Evolutionary conservation across 1,139 yeast genomes (phyloP), one percentile per base, ranked within the genome.

Genomic region (Lodderomyces elongisporus): DNA sequence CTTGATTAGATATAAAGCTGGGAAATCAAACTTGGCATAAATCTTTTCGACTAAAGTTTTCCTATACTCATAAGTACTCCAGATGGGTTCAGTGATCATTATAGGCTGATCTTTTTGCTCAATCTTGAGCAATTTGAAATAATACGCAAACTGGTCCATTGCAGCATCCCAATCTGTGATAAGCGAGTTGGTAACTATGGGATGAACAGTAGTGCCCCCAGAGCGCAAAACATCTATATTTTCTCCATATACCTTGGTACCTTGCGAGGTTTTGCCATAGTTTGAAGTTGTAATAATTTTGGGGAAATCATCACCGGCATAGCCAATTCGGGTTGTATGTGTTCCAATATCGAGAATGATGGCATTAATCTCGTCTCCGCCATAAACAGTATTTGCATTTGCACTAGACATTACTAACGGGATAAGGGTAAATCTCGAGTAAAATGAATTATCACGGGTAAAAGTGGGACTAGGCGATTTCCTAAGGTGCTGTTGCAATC

Each of bases 271-370:
- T 14, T 42, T 35, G 8, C 64, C 63, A 41, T 61, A 81, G 42
- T 55, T 66, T 0, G 95, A 82, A 2, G 96, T 85, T 5, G 83
- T 59, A 25, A 83, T 77, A 2, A 81, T 64, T 44, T 83, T 78
- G 5, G 98, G 98, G 39, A 79, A 74, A 56, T 91, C 98, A 43
- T 88, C 94, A 7, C 98, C 98, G 4, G 97, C 94, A 56, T 77
- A 89, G 2, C 98, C 98, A 16, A 84, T 77, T 38, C 93, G 76
- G 3, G 96, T 87, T 41, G 77, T 66, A 44, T 70, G 77, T 8
- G 96, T 80, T 17, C 98, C 97, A 0, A 95, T 89, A 54, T 91
- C 98, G 23, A 91, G 68, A 17, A 91, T 95, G 5, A 91, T 69
- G 24, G 98, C 96, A 42, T 87, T 79, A 42, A 91, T 82, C 56